Base-by-base conservation (phyloP, 257 asterid genomes). In the Thymus quinquecostatus region DNA sequence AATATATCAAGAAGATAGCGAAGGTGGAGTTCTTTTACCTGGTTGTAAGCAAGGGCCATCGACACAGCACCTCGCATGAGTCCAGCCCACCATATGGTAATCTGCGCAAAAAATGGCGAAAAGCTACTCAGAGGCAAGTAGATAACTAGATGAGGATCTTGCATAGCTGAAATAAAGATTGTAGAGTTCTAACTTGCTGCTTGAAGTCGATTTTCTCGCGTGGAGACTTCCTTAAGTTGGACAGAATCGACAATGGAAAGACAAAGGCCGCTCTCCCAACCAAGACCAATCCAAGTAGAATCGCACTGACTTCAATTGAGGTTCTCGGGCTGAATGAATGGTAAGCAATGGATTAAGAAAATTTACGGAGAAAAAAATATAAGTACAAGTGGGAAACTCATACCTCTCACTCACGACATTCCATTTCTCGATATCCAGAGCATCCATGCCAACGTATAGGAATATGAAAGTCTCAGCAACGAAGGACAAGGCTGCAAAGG, bases 211-310 rank as follows among this genome's bases (percentile, higher is more conserved):
- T 91, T 80, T 77, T 91, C 75, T 89, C 90, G 29, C 66, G 40
- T 4, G 85, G 78, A 50, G 84, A 60, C 78, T 85, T 89, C 88
- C 85, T 88, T 72, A 93, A 76, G 87, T 93, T 93, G 74, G 97
- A 82, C 79, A 93, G 50, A 76, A 86, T 76, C 48, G 98, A 93
- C 66, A 93, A 74, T 47, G 98, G 98, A 78, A 93, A 91, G 74
- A 93, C 96, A 65, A 93, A 93, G 29, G 96, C 94, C 36, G 98
- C 98, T 81, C 98, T 79, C 77, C 97, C 98, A 34, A 83, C 70
- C 84, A 91, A 80, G 70, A 88, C 79, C 78, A 93, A 85, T 64
- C 96, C 97, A 88, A 93, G 77, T 34, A 93, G 86, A 69, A 88
- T 86, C 56, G 89, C 86, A 84, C 98, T 93, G 68, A 93, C 96